Base-by-base conservation (phyloP, 345 rosid species). In the Psidium friedrichsthalianum region DNA sequence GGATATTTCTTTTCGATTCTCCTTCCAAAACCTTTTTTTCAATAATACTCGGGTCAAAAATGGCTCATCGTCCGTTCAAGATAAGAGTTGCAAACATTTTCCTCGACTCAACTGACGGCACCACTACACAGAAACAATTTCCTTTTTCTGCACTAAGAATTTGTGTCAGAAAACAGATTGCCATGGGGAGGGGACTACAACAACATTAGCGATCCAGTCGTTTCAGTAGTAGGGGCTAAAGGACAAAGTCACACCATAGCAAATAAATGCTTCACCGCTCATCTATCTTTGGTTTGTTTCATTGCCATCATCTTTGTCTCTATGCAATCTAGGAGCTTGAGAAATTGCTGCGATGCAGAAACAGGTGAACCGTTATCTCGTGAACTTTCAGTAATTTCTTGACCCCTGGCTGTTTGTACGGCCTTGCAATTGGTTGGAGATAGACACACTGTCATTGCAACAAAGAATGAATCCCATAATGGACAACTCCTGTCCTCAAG, bases 301-400 rank as follows among this genome's bases (percentile, higher is more conserved):
- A 13, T 85, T 76, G 87, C 91, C 57, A 85, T 89, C 74, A 89
- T 85, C 85, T 90, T 88, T 82, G 86, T 92, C 88, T 90, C 91
- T 52, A n/a, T 36, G 36, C n/a, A n/a, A 36, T 85, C 88, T 86
- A 69, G 47, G 78, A 24, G 13, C 44, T 36, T 32, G 44, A 69
- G 78, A 69, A 18, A 36, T 16, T 69, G 78, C 44, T 16, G 44
- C 11, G 78, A 69, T 32, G 88, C 86, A 6, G 93, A 87, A 76
- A 88, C 83, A 32, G 89, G 78, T 32, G 92, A 90, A 54, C 56
- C 4, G 13, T 82, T 53, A 85, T 69, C 27, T 84, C 81, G 24
- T 93, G 93, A 82, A 92, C 87, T 18, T 86, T 87, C 86, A 92
- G 82, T 13, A 87, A 82, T 86, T 85, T 92, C 91, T 91, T 87